Evolutionary conservation across 169 alveolate genomes (phyloP).

Genomic region (Amoebophrya sp.): DNA sequence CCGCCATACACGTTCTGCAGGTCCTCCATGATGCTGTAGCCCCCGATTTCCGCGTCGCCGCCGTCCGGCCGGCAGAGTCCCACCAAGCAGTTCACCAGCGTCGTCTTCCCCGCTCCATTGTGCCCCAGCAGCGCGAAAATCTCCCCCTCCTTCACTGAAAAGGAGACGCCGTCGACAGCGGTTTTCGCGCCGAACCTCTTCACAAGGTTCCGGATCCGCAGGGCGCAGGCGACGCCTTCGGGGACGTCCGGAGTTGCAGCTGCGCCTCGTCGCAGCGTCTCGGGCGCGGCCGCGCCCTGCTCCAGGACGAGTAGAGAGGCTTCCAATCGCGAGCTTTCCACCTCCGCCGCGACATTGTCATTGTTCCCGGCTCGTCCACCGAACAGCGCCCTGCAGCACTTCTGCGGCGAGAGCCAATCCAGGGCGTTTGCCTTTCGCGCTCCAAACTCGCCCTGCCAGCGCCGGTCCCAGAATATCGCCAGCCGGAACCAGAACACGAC

Average conservation of each 20-base stretch:
- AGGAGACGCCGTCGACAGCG: too few relatives aligned
- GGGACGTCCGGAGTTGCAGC: too few relatives aligned
- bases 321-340: too few relatives aligned
- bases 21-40: not conserved
- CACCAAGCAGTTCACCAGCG: slow-evolving; percentile 40
- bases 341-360: too few relatives aligned
- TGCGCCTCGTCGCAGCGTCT: too few relatives aligned
- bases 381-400: too few relatives aligned
- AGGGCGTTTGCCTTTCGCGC: not conserved
- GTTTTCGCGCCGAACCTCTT: too few relatives aligned
- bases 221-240: too few relatives aligned
- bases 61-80: not conserved
- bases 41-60: not conserved
- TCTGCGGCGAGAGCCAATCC: not conserved
- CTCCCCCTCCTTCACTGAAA: slow-evolving; percentile 52
- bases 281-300: too few relatives aligned
- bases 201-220: too few relatives aligned
- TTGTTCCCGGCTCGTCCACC: too few relatives aligned
- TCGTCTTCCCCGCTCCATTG: slow-evolving; percentile 77
- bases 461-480: not conserved
- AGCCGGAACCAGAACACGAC: not conserved
- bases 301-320: too few relatives aligned
- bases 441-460: not conserved
- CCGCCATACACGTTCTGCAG: slow-evolving; percentile 39
- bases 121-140: slow-evolving; percentile 69